Conservation (phyloP, 148 eudicot species). For the Spergularia marina region DNA sequence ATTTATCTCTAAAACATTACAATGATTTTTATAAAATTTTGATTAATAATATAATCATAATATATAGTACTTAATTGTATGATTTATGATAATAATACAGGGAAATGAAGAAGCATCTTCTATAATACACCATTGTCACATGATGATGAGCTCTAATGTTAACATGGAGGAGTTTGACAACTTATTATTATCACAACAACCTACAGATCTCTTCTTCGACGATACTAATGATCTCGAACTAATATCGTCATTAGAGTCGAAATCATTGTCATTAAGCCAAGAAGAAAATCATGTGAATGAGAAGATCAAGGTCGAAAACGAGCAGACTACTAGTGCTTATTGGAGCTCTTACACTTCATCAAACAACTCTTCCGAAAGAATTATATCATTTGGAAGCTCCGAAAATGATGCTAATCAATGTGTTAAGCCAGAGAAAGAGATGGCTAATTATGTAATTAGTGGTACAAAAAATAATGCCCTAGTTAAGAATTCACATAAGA, state of each 20-base stretch:
- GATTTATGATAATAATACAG: constrained; percentile 9
- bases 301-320: not conserved
- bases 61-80: not conserved
- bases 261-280: not conserved
- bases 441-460: constrained; percentile 8
- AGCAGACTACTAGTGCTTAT: not conserved
- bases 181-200: not conserved
- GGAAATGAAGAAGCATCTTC: constrained; percentile 21
- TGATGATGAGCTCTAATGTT: constrained; percentile 9
- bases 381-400: constrained; percentile 27
- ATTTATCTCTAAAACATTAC: not conserved
- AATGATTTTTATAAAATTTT: not conserved
- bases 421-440: not conserved
- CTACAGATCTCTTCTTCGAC: not conserved
- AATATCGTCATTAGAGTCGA: constrained; percentile 11
- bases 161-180: constrained; percentile 10
- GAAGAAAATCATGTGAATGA: not conserved
- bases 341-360: constrained; percentile 24
- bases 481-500: not conserved
- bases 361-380: not conserved
- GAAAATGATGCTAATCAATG: not conserved
- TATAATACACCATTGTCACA: constrained; percentile 16
- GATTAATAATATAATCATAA: not conserved
- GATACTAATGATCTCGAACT: not conserved
- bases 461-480: constrained; percentile 11